Evolutionary conservation across 805 yeast genomes (phyloP), one percentile per base, ranked within the genome.

Genomic region (Myxozyma kluyveri): DNA sequence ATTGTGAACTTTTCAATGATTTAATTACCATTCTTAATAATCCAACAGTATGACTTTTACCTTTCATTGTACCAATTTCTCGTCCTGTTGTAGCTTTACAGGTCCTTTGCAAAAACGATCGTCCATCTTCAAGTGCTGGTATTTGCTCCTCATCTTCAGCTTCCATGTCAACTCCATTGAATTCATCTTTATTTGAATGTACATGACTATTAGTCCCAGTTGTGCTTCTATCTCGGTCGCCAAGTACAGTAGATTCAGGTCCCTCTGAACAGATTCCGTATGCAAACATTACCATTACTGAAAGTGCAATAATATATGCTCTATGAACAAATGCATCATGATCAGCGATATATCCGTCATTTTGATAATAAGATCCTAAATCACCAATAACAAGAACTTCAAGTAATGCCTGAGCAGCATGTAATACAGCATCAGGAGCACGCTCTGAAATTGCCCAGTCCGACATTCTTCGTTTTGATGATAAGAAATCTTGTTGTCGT

Each of bases 11-110:
- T 44, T 52, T 54, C 42, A 68, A 42, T 35, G 64, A 47, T 41
- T 52, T 56, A 33, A 49, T 52, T 33, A 65, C 65, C 38, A 67
- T 44, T 36, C 66, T 53, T 42, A 83, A 63, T 42, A 85, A 64
- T 0, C 90, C 90, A 9, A 78, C 76, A 26, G 82, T 68, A 45
- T 78, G 69, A 52, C 80, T 73, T 61, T 72, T 75, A 50, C 74
- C 70, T 26, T 67, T 64, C 36, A 81, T 56, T 4, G 67, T 52
- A 14, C 54, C 52, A 33, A 59, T 44, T 43, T 56, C 54, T 18
- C 59, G 60, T 19, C 54, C 48, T 4, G 65, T 59, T 17, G 39
- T 68, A 37, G 75, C 76, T 29, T 61, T 58, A 37, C 81, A 61
- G 52, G 83, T 69, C 42, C 86, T 69, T 49, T 73, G 67, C 45